Evolutionary conservation across 176 grass and related monocot species (phyloP).

Genomic region (Phyllostachys edulis): DNA sequence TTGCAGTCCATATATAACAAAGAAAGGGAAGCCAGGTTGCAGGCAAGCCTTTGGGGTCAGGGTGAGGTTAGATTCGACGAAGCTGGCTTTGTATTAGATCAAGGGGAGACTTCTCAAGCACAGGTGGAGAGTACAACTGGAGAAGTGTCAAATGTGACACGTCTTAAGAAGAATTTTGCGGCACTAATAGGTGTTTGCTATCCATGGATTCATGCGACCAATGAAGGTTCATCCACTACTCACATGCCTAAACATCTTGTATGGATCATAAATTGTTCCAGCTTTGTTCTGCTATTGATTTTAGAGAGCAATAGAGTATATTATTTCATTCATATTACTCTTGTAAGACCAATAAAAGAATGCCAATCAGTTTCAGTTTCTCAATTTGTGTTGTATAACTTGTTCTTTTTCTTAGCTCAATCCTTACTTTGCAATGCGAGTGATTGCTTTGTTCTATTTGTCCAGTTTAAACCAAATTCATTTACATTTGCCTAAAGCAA

Average conservation of each 20-base stretch:
- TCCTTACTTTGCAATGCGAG: neutral
- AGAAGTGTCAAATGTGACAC: conserved; percentile 54
- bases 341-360: neutral
- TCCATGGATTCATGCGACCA: conserved; percentile 98
- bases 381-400: neutral
- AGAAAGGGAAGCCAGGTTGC: conserved; percentile 98
- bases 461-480: neutral
- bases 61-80: conserved; percentile 74
- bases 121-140: conserved; percentile 35
- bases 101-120: conserved; percentile 59
- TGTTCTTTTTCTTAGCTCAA: neutral
- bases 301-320: neutral
- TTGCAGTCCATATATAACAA: conserved; percentile 86
- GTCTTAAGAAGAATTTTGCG: conserved; percentile 69
- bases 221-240: conserved; percentile 64
- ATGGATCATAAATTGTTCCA: conserved; percentile 12
- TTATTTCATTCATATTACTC: neutral
- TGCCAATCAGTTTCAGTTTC: neutral
- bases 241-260: neutral
- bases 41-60: conserved; percentile 92
- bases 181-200: conserved; percentile 81
- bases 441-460: conserved; percentile 13
- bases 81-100: conserved; percentile 66
- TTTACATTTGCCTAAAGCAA: conserved; percentile 18
- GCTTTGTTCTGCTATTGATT: conserved; percentile 10